Percentiles rank a stretch among this genome's conserved stretches.
Evolutionary conservation across 306 rosid genomes (phyloP).

Genomic region (Macrotyloma uniflorum): DNA sequence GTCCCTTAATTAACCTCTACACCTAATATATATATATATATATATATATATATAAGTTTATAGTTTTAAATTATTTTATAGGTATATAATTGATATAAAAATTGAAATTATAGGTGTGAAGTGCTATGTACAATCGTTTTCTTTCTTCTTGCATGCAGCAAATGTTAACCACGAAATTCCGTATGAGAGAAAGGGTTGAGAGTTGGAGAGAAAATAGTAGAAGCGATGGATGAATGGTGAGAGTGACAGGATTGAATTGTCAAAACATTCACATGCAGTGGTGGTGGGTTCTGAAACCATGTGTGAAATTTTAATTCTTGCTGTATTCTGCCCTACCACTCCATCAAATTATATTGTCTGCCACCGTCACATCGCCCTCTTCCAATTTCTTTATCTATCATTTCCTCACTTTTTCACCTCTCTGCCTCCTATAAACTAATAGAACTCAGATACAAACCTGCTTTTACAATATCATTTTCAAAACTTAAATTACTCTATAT

Average conservation of each 20-base stretch:
- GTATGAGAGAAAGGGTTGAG: not conserved
- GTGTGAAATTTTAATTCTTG: not conserved
- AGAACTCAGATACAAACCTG: too few species aligned
- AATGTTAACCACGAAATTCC: not conserved
- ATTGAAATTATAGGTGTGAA: not conserved
- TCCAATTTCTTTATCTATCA: not conserved
- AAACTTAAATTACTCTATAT: too few species aligned
- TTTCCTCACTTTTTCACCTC: not conserved
- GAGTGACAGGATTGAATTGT: not conserved
- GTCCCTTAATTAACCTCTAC: too few species aligned
- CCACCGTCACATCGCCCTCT: constrained; percentile 3
- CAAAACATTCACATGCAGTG: not conserved
- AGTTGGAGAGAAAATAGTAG: not conserved
- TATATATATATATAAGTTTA: too few species aligned
- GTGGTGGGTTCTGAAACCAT: constrained; percentile 14
- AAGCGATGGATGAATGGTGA: not conserved
- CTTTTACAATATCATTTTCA: too few species aligned
- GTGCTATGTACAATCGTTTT: not conserved
- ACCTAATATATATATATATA: too few species aligned
- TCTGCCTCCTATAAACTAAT: too few species aligned
- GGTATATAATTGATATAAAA: too few species aligned
- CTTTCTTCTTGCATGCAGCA: not conserved
- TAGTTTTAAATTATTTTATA: too few species aligned
- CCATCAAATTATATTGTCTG: not conserved
- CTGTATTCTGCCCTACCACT: constrained; percentile 10